These are phyloP conservation scores for Apiotrichum laibachii DNA, from an alignment of 1,284 basidiomycete genomes.

Conservation along the genomic window DNA sequence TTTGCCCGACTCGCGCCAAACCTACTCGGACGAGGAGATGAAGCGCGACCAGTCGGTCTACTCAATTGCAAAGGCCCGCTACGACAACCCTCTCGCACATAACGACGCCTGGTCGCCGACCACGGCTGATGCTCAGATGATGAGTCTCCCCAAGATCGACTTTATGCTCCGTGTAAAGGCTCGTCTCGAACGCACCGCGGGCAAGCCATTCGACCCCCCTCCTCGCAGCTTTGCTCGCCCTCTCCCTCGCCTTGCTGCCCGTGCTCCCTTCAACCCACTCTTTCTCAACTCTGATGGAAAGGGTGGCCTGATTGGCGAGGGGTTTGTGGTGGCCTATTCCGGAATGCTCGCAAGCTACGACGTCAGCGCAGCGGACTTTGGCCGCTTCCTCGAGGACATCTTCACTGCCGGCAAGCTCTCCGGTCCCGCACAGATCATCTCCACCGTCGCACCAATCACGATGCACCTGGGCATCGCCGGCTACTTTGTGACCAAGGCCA, in stretches of 20 bases:
- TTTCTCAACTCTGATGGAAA: background rate
- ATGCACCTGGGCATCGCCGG: slow-evolving; percentile 14
- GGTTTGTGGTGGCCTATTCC: slow-evolving; percentile 6
- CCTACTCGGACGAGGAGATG: too few relatives aligned
- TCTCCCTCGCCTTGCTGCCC: background rate
- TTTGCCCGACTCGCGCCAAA: too few relatives aligned
- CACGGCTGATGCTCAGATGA: background rate
- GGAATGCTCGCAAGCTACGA: slow-evolving; percentile 6
- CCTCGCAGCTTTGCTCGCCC: slow-evolving; percentile 7
- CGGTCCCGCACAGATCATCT: slow-evolving; percentile 1
- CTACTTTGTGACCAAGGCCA: slow-evolving; percentile 14
- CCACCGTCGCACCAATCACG: slow-evolving; percentile 8
- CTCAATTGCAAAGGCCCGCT: background rate
- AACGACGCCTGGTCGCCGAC: slow-evolving; percentile 12
- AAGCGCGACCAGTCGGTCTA: too few relatives aligned
- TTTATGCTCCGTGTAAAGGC: slow-evolving; percentile 11
- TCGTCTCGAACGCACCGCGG: slow-evolving; percentile 2
- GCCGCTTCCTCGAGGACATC: slow-evolving; percentile 14
- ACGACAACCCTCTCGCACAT: slow-evolving; percentile 10
- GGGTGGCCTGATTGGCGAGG: slow-evolving; percentile 7
- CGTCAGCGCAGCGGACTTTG: slow-evolving; percentile 11
- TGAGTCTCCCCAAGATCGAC: slow-evolving; percentile 6
- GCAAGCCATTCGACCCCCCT: slow-evolving; percentile 4
- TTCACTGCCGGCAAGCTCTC: slow-evolving; percentile 9
- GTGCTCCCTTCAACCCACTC: background rate